Evolutionary conservation across 805 yeast species (phyloP).

Genomic region (Brettanomyces nanus): DNA sequence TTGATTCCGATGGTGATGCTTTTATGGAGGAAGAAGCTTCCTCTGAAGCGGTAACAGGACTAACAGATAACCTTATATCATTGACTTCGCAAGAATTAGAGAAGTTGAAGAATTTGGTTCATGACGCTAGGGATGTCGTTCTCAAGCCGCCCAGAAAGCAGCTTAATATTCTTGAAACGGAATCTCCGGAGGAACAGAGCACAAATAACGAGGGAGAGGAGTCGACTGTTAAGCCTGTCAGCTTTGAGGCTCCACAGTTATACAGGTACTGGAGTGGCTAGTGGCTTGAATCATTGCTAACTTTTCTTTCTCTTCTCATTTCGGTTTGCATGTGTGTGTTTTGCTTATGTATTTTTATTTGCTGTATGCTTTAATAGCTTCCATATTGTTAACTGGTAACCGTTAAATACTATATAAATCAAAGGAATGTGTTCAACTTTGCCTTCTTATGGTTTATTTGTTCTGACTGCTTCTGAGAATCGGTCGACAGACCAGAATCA

Average conservation of each 20-base stretch:
- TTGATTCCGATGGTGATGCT: constrained; percentile 2
- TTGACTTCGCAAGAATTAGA: constrained; percentile 9
- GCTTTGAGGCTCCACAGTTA: constrained; percentile 52
- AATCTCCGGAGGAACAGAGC: constrained; percentile 15
- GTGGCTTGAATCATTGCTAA: too few relatives aligned
- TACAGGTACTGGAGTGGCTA: constrained; percentile 63
- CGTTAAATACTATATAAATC: too few relatives aligned
- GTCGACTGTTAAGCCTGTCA: constrained; percentile 36
- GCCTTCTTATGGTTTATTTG: constrained; percentile 1
- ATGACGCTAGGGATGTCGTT: constrained; percentile 22
- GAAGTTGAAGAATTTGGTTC: constrained; percentile 16
- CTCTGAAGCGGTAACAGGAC: constrained; percentile 7
- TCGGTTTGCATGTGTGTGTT: too few relatives aligned
- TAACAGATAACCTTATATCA: neutral
- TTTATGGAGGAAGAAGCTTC: constrained; percentile 14
- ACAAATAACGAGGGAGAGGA: constrained; percentile 21
- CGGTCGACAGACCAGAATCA: neutral
- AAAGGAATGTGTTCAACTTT: constrained; percentile 13
- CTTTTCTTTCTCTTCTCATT: too few relatives aligned
- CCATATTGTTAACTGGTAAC: too few relatives aligned
- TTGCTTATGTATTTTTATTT: constrained; percentile 3
- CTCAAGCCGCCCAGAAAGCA: constrained; percentile 26
- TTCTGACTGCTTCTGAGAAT: neutral
- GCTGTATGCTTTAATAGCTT: neutral
- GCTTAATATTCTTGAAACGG: constrained; percentile 23